Evolutionary conservation across 2,329 filamentous ascomycete genomes (phyloP), one percentile per base, ranked within the genome.

Genomic region (Fusarium concolor): DNA sequence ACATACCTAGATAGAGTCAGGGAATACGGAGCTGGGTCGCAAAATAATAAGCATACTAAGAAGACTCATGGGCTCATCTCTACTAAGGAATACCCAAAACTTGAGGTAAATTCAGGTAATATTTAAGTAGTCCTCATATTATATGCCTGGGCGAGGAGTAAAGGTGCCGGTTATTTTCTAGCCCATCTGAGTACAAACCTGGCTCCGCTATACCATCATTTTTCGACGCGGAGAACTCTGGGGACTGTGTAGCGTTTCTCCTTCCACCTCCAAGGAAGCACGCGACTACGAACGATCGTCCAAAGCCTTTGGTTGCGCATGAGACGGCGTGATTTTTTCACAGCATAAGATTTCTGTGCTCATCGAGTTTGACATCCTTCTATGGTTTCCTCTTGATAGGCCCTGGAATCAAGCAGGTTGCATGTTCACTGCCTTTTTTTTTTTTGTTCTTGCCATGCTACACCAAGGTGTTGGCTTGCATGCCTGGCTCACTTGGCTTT

Each of bases 181-280:
- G n/a, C n/a, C n/a, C n/a, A n/a, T n/a, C n/a, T n/a, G n/a, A n/a
- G 43, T 28, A 46, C 37, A 51, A 52, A 28, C 42, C 22, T 35
- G 62, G 56, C 44, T 49, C 47, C 51, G 44, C 47, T 54, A 31
- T 38, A 38, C 20, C 31, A 33, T 39, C 18, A 37, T 45, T 33
- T 45, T 33, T 35, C 15, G 35, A 33, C 37, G 61, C 62, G 56
- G 61, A 66, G 56, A 59, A 62, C 44, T 67, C 64, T 59, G 43
- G 62, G 65, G 55, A 38, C 37, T 22, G 38, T 53, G 42, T 33
- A 29, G 37, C 39, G 39, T 55, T 29, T 51, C 26, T 33, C 43
- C 26, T 51, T 41, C 37, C 33, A 22, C 53, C 29, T 38, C 39
- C 45, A 51, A 42, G 55, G 50, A 44, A 49, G 39, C 33, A 28